These are phyloP conservation scores for Rhodotorula sp. DNA, from an alignment of 1,284 basidiomycete species.

Conservation along the genomic window DNA sequence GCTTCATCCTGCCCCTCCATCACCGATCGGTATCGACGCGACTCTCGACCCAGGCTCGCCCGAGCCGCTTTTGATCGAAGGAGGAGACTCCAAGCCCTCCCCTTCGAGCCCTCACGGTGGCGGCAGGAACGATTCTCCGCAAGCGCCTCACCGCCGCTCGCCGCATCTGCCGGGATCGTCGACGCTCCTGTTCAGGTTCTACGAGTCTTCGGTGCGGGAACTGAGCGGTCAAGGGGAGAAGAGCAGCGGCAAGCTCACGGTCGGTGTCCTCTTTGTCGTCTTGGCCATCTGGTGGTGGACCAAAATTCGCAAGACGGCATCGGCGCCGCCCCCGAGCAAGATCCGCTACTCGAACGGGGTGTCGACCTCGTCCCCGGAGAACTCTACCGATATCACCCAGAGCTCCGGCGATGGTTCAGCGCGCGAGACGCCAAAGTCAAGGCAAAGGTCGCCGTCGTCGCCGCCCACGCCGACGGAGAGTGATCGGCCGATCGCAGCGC, in stretches of 20 bases:
- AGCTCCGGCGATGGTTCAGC: background rate
- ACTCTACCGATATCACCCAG: background rate
- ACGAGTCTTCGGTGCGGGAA: constrained; percentile 11
- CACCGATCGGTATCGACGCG: constrained; percentile 20
- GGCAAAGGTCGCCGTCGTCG: constrained; percentile 22
- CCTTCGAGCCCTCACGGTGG: constrained; percentile 3
- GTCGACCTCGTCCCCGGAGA: constrained; percentile 2
- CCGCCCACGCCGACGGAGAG: constrained; percentile 17
- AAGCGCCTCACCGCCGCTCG: constrained; percentile 18
- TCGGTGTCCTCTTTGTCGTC: constrained; percentile 9
- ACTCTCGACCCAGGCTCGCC: constrained; percentile 23
- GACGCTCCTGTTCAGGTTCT: constrained; percentile 24
- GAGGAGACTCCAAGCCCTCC: background rate
- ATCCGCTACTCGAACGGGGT: background rate
- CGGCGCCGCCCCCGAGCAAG: constrained; percentile 1
- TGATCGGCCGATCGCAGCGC: background rate
- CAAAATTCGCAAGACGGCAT: background rate
- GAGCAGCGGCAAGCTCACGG: constrained; percentile 3
- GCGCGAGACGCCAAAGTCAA: background rate
- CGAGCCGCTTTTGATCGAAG: constrained; percentile 30
- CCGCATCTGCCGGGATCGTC: constrained; percentile 26
- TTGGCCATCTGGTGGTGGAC: constrained; percentile 20
- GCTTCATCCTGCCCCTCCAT: constrained; percentile 15
- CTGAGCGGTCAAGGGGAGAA: background rate
- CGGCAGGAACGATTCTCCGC: background rate